A percentile compares a stretch with the other conserved stretches of the same genome.
Evolutionary conservation across 2,329 filamentous ascomycete species (phyloP).

Genomic region (Mariannaea elegans): DNA sequence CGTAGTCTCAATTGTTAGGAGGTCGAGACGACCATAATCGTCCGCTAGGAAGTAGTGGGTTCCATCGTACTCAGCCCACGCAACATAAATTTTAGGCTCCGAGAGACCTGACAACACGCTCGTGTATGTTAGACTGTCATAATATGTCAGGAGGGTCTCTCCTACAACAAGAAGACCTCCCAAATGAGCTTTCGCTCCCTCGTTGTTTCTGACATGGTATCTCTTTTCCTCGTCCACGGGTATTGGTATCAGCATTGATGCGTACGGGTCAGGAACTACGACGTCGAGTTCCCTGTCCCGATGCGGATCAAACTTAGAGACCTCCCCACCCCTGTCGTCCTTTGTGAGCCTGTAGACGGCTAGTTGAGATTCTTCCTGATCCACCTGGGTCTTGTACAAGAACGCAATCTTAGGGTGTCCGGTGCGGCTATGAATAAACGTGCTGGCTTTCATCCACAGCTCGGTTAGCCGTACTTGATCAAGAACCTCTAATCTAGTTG

Average conservation of each 20-base stretch:
- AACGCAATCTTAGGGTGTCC: slow-evolving; percentile 67
- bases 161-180: slow-evolving; percentile 80
- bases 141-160: slow-evolving; percentile 84
- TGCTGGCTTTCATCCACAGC: slow-evolving; percentile 66
- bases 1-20: slow-evolving; percentile 80
- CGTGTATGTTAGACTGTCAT: slow-evolving; percentile 78
- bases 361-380: slow-evolving; percentile 62
- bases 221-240: slow-evolving; percentile 66
- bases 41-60: slow-evolving; percentile 89
- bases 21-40: slow-evolving; percentile 85
- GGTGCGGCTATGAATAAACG: slow-evolving; percentile 66
- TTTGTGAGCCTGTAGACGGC: slow-evolving; percentile 67
- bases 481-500: slow-evolving; percentile 56
- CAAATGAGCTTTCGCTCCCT: slow-evolving; percentile 63
- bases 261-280: slow-evolving; percentile 63
- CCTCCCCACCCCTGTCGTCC: slow-evolving; percentile 64
- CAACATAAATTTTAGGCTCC: slow-evolving; percentile 86
- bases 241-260: slow-evolving; percentile 70
- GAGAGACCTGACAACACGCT: slow-evolving; percentile 71
- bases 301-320: slow-evolving; percentile 62
- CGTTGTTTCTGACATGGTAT: slow-evolving; percentile 66
- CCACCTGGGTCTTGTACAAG: slow-evolving; percentile 63
- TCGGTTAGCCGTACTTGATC: slow-evolving; percentile 66
- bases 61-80: slow-evolving; percentile 86
- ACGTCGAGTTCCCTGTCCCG: slow-evolving; percentile 65